Percentiles rank a stretch among this genome's conserved stretches.
Evolutionary conservation across 2,329 filamentous ascomycete genomes (phyloP).

Genomic region (Fusarium bulbicola): DNA sequence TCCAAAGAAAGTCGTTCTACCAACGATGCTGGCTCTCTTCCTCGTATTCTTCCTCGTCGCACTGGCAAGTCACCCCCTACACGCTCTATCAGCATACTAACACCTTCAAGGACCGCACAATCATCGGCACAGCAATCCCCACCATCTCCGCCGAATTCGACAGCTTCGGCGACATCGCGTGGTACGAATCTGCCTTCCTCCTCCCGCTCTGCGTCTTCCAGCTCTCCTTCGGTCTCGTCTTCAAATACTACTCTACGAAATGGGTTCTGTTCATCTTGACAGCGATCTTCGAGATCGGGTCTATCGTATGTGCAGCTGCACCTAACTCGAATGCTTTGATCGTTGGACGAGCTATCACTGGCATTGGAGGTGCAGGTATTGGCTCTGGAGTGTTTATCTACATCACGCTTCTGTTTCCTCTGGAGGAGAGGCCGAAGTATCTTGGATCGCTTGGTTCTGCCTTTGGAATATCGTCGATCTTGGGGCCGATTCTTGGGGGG

Average conservation of each 20-base stretch:
- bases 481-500: conserved; percentile 16
- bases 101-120: conserved; percentile 5
- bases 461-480: background rate
- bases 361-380: conserved; percentile 23
- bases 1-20: conserved; percentile 5
- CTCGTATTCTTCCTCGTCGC: conserved; percentile 21
- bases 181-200: conserved; percentile 27
- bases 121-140: conserved; percentile 22
- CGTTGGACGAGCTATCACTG: conserved; percentile 14
- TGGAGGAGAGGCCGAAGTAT: conserved; percentile 18
- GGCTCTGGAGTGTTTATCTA: conserved; percentile 14
- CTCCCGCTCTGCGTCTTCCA: conserved; percentile 27
- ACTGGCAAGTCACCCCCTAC: background rate
- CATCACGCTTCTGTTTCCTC: conserved; percentile 4
- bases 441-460: background rate
- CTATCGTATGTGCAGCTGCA: conserved; percentile 11
- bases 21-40: conserved; percentile 19
- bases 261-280: conserved; percentile 15
- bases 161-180: conserved; percentile 23
- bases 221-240: conserved; percentile 17
- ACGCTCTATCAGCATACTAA: rapidly evolving
- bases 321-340: conserved; percentile 14
- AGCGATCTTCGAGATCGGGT: conserved; percentile 9
- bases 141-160: conserved; percentile 23
- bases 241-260: conserved; percentile 25